Conservation (phyloP, 169 alveolate species). For the Cryptosporidium andersoni region DNA sequence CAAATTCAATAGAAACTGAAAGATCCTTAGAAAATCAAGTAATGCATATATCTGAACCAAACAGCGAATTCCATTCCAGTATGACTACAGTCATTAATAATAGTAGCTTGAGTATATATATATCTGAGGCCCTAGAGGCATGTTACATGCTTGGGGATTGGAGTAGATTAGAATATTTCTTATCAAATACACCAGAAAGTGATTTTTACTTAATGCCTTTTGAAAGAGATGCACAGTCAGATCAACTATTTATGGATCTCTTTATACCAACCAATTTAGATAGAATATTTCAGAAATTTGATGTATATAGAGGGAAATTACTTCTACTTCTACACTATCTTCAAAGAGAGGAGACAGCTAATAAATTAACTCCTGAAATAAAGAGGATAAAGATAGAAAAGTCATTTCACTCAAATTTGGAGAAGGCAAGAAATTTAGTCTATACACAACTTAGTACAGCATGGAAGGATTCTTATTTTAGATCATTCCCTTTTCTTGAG, state of each 20-base stretch:
- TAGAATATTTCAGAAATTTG: conserved; percentile 35
- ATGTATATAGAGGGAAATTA: conserved; percentile 43
- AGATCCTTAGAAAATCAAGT: background rate
- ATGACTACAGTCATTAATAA: background rate
- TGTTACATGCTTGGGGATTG: conserved; percentile 55
- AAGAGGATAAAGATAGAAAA: conserved; percentile 1
- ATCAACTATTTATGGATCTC: conserved; percentile 28
- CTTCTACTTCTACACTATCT: conserved; percentile 35
- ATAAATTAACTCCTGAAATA: background rate
- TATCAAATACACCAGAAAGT: conserved; percentile 11
- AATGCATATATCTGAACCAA: background rate
- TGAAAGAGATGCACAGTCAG: background rate
- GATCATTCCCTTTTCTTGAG: conserved; percentile 15
- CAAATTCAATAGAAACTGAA: background rate
- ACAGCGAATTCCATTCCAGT: background rate
- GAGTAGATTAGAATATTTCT: conserved; percentile 13
- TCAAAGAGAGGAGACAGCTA: background rate
- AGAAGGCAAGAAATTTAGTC: conserved; percentile 43
- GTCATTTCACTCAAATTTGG: conserved; percentile 27
- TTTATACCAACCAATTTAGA: conserved; percentile 57
- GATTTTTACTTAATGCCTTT: background rate
- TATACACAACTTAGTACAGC: conserved; percentile 18
- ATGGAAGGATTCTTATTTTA: conserved; percentile 26
- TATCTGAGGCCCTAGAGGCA: conserved; percentile 64
- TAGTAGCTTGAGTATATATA: background rate